Evolutionary conservation across 345 rosid genomes (phyloP).

Genomic region (Populus ilicifolia): DNA sequence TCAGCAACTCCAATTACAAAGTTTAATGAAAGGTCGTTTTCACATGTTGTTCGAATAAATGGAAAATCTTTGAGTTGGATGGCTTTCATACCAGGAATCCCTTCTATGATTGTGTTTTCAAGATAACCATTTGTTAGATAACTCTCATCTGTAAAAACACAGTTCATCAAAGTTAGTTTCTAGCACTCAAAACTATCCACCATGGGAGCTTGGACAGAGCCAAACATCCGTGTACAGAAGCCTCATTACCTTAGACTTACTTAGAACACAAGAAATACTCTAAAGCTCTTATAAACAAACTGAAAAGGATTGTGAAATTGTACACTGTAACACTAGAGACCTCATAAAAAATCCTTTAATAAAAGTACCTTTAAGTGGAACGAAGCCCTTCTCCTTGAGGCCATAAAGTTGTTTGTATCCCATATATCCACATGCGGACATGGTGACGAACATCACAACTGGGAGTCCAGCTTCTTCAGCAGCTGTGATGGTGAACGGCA

Average conservation of each 20-base stretch:
- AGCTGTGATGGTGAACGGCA: constrained; percentile 41
- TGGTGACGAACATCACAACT: constrained; percentile 19
- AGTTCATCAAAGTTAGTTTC: too few species aligned
- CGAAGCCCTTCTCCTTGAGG: not conserved
- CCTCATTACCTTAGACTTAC: too few species aligned
- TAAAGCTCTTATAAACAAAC: too few species aligned
- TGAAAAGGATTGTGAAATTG: too few species aligned
- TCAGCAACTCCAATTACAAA: not conserved
- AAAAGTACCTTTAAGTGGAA: not conserved
- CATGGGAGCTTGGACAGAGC: too few species aligned
- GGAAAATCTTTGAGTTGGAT: not conserved
- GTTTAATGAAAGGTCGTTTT: not conserved
- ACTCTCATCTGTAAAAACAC: not conserved
- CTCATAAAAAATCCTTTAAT: too few species aligned
- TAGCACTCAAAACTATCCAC: too few species aligned
- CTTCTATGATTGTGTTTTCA: not conserved
- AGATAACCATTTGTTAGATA: not conserved
- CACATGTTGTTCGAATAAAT: too few species aligned
- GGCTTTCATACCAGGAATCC: not conserved
- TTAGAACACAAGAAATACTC: too few species aligned
- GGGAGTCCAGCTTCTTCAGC: constrained; percentile 37
- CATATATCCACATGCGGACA: constrained; percentile 2
- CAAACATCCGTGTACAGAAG: too few species aligned
- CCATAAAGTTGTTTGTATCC: not conserved
- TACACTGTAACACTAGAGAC: too few species aligned